These are phyloP conservation scores for Alternaria ethzedia DNA, from an alignment of 2,329 filamentous ascomycete genomes.

Conservation along the genomic window DNA sequence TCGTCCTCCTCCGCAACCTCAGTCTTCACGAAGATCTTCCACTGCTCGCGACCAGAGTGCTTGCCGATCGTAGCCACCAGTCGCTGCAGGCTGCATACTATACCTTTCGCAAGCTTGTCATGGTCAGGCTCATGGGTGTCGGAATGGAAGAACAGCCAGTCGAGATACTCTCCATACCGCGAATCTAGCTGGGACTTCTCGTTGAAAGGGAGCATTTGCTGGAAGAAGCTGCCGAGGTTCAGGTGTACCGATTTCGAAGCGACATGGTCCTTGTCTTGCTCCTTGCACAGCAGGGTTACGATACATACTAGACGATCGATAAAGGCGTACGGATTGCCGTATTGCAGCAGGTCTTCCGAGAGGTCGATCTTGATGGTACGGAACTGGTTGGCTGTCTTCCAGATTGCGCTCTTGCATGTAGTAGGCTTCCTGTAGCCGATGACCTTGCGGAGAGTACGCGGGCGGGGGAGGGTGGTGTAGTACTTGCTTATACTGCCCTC, in stretches of 20 bases:
- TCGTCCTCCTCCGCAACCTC: neutral
- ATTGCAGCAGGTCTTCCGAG: neutral
- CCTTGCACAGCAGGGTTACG: slow-evolving; percentile 12
- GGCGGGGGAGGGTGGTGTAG: neutral
- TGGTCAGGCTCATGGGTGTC: neutral
- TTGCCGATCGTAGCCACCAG: neutral
- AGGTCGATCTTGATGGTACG: slow-evolving; percentile 10
- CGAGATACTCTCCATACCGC: slow-evolving; percentile 1
- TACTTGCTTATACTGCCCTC: slow-evolving; percentile 6
- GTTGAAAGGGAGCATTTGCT: slow-evolving; percentile 19
- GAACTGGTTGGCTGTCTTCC: slow-evolving; percentile 12
- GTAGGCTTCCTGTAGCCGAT: neutral
- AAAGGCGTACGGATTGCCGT: slow-evolving; percentile 6
- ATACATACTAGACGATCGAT: slow-evolving; percentile 7
- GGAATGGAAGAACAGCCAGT: slow-evolving; percentile 2
- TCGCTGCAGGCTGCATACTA: slow-evolving; percentile 1
- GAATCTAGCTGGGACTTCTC: neutral
- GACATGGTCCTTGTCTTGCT: neutral
- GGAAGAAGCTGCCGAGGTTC: slow-evolving; percentile 14
- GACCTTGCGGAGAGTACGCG: neutral
- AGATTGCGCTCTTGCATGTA: slow-evolving; percentile 10
- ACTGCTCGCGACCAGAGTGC: neutral
- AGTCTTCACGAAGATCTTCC: slow-evolving; percentile 5
- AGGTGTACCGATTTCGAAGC: slow-evolving; percentile 6
- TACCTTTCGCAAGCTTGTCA: slow-evolving; percentile 1